Evolutionary conservation across 805 yeast genomes (phyloP), one percentile per base, ranked within the genome.

Genomic region (Yarrowia sp.): DNA sequence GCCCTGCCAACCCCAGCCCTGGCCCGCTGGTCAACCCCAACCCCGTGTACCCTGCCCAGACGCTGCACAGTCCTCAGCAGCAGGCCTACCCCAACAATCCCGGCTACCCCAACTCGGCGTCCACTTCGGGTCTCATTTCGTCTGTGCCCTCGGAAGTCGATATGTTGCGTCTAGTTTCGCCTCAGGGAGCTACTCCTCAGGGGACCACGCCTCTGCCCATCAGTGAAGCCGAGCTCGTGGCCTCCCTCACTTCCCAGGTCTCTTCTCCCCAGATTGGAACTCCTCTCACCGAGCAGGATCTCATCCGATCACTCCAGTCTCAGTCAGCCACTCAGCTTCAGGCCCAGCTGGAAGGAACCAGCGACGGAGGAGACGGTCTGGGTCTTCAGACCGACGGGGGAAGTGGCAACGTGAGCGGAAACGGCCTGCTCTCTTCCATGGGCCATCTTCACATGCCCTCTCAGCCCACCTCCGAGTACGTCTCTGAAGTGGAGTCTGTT

Each of bases 251-350:
- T 12, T 59, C 65, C 11, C 59, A 53, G 45, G 59, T 53, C 26
- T 53, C 59, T 12, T 53, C 59, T 3, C 59, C 59, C 11, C 65
- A 59, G 52, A 59, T 59, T 15, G 50, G 52, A 15, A 43, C 65
- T 16, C 65, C 65, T n/a, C 42, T 59, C 16, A 35, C 65, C 42
- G 65, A 59, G 35, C 52, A 42, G 42, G 65, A 59, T 45, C 65
- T 59, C 35, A 59, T 59, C 10, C 8, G 65, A 8, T 43, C 52
- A 2, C 65, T 59, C 7, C 65, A 59, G n/a, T 43, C 52, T 14
- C 65, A 59, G 52, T 26, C 41, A 4, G 65, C 65, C 14, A 59
- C 65, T 8, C 65, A 59, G 52, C 65, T 59, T 5, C 65, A 59
- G 32, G 65, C 65, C 42, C 65, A 59, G 42, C 42, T 59, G 10